Evolutionary conservation across 2,329 filamentous ascomycete genomes (phyloP), one percentile per base, ranked within the genome.

Genomic region (Penicillium decumbens): DNA sequence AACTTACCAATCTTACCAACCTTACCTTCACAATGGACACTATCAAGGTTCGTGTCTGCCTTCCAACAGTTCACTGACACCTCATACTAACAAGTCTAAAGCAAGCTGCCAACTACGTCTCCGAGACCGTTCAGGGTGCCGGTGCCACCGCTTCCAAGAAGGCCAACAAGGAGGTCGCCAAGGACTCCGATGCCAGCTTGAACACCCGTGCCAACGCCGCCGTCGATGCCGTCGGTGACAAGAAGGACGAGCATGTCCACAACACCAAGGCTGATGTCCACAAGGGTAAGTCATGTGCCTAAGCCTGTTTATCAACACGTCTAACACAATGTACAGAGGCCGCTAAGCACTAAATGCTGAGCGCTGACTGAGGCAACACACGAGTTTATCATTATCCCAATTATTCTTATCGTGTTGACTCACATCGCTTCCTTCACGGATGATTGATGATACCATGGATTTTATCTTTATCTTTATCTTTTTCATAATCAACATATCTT

Each of bases 71-170:
- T 20, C 20, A 2, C 20, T 25, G 5, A 43, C 32, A 7, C 10
- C 20, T 5, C 47, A 51, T 13, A 55, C 44, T 2, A 41, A 5
- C 2, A 28, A 20, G 5, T 6, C 20, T 10, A 8, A 20, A 63
- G 76, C 80, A 84, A 73, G 78, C 78, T 65, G 81, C 74, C 74
- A 85, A 84, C 80, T 85, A 85, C 80, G 81, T 85, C 73, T 72
- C 80, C 59, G 84, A 85, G 77, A 74, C 75, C 63, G 71, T 82
- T 67, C 77, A 84, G 75, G 74, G 83, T 67, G 74, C 75, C 54
- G 66, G 75, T 55, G 73, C 74, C 54, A 76, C 78, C 58, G 73
- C 79, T 54, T 80, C 77, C 73, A 86, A 87, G 80, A 82, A 85
- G 74, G 75, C 75, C 75, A 86, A 87, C 80, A 85, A 87, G 80